Conservation (phyloP, 495 filamentous ascomycete genomes). For the Hypoxylon fragiforme region DNA sequence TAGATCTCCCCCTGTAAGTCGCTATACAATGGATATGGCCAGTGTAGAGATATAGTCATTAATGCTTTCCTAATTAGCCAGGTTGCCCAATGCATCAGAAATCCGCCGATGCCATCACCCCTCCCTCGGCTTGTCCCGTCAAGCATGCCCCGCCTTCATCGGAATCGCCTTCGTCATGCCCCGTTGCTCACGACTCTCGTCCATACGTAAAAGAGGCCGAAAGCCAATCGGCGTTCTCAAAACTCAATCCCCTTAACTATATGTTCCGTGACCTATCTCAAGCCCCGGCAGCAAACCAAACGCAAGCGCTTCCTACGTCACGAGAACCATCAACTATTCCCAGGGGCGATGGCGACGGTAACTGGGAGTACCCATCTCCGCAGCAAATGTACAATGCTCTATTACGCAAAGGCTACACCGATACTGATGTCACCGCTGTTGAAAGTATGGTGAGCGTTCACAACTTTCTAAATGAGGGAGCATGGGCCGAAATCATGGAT, state of each 20-base stretch:
- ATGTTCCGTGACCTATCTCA: conserved; percentile 90
- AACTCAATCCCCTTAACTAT: conserved; percentile 91
- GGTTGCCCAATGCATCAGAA: conserved; percentile 81
- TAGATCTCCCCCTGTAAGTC: conserved; percentile 70
- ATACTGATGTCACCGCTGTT: conserved; percentile 90
- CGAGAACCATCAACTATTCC: conserved; percentile 88
- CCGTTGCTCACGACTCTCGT: conserved; percentile 52
- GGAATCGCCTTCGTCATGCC: conserved; percentile 54
- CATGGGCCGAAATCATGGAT: conserved; percentile 88
- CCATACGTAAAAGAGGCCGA: conserved; percentile 36
- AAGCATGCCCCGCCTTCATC: conserved; percentile 50
- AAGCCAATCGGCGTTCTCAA: conserved; percentile 60
- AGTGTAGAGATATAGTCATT: conserved; percentile 31
- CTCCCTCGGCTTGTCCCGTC: conserved; percentile 49
- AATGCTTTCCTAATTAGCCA: conserved; percentile 59
- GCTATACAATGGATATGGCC: neutral
- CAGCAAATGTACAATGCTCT: conserved; percentile 99
- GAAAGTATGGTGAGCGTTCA: conserved; percentile 96
- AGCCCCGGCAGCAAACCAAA: conserved; percentile 71
- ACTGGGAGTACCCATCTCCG: conserved; percentile 97
- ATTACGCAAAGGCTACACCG: conserved; percentile 90
- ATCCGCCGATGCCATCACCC: conserved; percentile 49
- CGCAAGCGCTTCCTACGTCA: conserved; percentile 68
- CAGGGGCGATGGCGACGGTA: conserved; percentile 69
- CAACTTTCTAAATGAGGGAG: conserved; percentile 97